Percentiles rank a stretch among this genome's conserved stretches.
Evolutionary conservation across 2,329 filamentous ascomycete genomes (phyloP).

Genomic region (Botrytis tulipae): DNA sequence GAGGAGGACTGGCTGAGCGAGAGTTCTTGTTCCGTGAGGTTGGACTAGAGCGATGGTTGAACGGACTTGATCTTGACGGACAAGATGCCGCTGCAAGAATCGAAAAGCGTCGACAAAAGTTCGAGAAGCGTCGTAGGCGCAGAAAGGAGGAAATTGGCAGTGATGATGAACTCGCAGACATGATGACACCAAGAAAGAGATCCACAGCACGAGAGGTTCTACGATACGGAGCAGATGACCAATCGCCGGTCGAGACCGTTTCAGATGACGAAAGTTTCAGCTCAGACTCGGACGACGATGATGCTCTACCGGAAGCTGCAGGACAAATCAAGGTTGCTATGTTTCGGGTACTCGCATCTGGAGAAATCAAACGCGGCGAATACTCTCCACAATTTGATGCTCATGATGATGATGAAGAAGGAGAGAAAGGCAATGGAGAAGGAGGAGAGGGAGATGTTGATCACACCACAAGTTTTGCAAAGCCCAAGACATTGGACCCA

Average conservation of each 20-base stretch:
- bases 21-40: constrained; percentile 98
- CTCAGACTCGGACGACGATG: constrained; percentile 68
- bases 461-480: constrained; percentile 96
- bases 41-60: constrained; percentile 92
- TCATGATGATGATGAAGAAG: constrained; percentile 76
- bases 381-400: constrained; percentile 98
- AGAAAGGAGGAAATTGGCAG: constrained; percentile 53
- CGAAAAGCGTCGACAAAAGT: constrained; percentile 83
- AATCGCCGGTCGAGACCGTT: constrained; percentile 69
- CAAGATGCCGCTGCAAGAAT: constrained; percentile 87
- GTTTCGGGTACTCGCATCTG: constrained; percentile 91
- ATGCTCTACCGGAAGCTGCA: constrained; percentile 88
- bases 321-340: constrained; percentile 98
- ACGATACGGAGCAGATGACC: constrained; percentile 75
- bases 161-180: constrained; percentile 46
- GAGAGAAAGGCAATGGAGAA: constrained; percentile 49
- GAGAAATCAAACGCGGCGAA: constrained; percentile 96
- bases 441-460: constrained; percentile 75
- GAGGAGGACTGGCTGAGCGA: constrained; percentile 89
- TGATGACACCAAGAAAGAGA: constrained; percentile 33
- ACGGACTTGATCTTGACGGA: constrained; percentile 90
- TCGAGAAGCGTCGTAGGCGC: constrained; percentile 64
- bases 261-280: constrained; percentile 65
- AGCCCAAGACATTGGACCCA: constrained; percentile 91
- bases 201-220: constrained; percentile 56